Conservation (phyloP, 2,329 filamentous ascomycete genomes). For the Penicillium sp. region DNA sequence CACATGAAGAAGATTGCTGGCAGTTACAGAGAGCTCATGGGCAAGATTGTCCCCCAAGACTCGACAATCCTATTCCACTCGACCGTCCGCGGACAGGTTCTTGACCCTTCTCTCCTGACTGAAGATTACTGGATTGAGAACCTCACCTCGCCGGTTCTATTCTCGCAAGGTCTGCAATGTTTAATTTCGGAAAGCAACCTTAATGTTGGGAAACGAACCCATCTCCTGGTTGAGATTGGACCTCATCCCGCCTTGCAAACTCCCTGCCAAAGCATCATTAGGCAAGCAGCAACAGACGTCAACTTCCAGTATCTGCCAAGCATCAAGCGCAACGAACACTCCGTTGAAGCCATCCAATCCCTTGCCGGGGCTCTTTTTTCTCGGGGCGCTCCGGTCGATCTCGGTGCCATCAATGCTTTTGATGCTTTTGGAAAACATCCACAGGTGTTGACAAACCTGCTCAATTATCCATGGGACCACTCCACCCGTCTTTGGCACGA, state of each 20-base stretch:
- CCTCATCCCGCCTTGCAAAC: conserved; percentile 31
- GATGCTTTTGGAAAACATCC: conserved; percentile 5
- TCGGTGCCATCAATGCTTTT: conserved; percentile 5
- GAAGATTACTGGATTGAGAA: conserved; percentile 34
- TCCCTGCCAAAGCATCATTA: conserved; percentile 27
- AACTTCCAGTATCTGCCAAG: conserved; percentile 29
- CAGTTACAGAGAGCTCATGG: conserved; percentile 27
- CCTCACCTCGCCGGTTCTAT: conserved; percentile 31
- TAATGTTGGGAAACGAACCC: conserved; percentile 9
- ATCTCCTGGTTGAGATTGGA: conserved; percentile 30
- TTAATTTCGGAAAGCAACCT: conserved; percentile 10
- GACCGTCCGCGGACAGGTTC: conserved; percentile 27
- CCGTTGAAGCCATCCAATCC: conserved; percentile 26
- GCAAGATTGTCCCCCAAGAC: conserved; percentile 26
- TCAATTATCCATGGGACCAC: conserved; percentile 34
- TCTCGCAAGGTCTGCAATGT: conserved; percentile 30
- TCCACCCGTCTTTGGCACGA: conserved; percentile 29
- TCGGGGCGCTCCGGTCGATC: neutral
- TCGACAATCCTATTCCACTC: conserved; percentile 31
- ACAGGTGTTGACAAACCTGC: conserved; percentile 27
- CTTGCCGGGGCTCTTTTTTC: conserved; percentile 27
- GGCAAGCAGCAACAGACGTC: conserved; percentile 14
- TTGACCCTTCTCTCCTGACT: conserved; percentile 22
- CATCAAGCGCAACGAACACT: conserved; percentile 26
- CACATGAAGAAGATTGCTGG: conserved; percentile 36